Conservation (phyloP, 306 rosid genomes). For the Biancaea sappan region DNA sequence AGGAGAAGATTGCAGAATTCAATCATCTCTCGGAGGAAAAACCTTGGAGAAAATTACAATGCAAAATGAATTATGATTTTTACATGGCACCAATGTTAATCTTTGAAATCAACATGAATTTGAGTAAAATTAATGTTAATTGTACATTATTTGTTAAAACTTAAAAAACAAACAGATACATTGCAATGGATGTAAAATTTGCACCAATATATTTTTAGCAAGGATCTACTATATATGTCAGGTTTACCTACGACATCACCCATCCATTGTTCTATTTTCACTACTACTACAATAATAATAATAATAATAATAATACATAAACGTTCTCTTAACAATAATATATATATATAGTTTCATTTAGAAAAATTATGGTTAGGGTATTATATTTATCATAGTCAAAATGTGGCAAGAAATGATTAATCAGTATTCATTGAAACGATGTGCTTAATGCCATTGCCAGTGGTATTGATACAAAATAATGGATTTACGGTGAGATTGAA, state of each 20-base stretch:
- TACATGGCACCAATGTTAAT: no score
- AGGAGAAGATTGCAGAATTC: no score
- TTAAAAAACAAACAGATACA: no score
- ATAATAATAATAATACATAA: no score
- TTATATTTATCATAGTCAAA: neutral
- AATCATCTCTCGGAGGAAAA: no score
- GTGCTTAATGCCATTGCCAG: neutral
- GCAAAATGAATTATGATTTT: no score
- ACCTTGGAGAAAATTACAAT: no score
- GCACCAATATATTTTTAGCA: slow-evolving; percentile 2
- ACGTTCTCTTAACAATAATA: no score
- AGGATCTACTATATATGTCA: neutral
- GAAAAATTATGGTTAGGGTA: no score
- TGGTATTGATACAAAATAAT: neutral
- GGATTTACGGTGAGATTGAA: neutral
- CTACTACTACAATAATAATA: neutral
- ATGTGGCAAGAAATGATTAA: neutral
- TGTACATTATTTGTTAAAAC: no score
- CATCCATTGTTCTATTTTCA: neutral
- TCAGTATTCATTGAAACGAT: neutral
- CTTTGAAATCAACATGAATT: no score
- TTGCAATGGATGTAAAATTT: neutral
- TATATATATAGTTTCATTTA: neutral
- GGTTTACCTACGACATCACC: neutral
- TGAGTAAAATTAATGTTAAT: no score